These are phyloP conservation scores for Didymella segeticola DNA, from an alignment of 2,329 filamentous ascomycete genomes.

Conservation along the genomic window DNA sequence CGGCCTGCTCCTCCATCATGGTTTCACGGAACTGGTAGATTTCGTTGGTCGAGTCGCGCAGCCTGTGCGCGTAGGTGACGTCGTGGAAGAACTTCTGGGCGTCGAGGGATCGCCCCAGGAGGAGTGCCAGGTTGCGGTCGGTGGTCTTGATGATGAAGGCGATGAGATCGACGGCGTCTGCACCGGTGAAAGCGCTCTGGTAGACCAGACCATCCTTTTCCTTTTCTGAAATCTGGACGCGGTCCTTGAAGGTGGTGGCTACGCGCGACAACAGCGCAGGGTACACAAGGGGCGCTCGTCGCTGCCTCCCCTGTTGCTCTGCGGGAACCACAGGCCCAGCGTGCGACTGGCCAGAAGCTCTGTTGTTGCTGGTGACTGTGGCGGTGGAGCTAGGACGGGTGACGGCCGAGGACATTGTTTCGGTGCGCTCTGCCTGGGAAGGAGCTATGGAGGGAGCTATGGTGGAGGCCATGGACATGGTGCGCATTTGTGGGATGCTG, in stretches of 20 bases:
- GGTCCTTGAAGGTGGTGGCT: constrained; percentile 87
- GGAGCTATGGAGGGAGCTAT: constrained; percentile 55
- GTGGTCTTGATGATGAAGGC: constrained; percentile 97
- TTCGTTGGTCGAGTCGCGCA: constrained; percentile 92
- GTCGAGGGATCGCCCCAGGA: constrained; percentile 89
- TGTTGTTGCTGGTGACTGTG: constrained; percentile 44
- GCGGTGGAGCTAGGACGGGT: constrained; percentile 47
- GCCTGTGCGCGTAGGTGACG: constrained; percentile 94
- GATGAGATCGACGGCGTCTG: constrained; percentile 93
- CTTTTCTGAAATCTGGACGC: constrained; percentile 83
- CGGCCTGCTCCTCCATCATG: constrained; percentile 81
- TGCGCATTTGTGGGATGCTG: constrained; percentile 59
- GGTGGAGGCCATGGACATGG: constrained; percentile 94
- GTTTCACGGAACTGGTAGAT: constrained; percentile 97
- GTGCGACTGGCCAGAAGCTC: constrained; percentile 53
- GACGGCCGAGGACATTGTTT: constrained; percentile 62
- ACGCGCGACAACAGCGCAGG: constrained; percentile 93
- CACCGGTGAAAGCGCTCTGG: constrained; percentile 95
- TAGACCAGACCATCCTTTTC: constrained; percentile 97
- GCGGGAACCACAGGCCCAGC: constrained; percentile 54
- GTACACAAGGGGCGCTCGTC: constrained; percentile 84
- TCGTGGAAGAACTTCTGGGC: constrained; percentile 99
- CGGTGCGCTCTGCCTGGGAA: constrained; percentile 67
- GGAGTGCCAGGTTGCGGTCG: constrained; percentile 89
- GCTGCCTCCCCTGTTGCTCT: constrained; percentile 49